Evolutionary conservation across 371 early-diverging fungal genomes (phyloP), one percentile per base, ranked within the genome.

Genomic region (Mucor saturninus): DNA sequence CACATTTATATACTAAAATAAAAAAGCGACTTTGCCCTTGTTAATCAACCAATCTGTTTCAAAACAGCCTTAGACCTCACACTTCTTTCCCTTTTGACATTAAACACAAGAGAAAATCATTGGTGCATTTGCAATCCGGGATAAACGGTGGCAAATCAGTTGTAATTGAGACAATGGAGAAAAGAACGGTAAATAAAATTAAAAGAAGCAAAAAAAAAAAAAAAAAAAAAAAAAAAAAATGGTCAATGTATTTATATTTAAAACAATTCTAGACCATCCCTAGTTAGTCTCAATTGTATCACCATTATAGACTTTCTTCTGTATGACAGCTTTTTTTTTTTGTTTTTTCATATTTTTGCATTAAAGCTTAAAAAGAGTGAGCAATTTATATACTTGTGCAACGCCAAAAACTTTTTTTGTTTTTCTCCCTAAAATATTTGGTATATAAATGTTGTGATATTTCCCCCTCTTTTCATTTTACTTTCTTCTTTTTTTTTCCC

Each of bases 151-250:
- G 53, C 37, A 9, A 53, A 53, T 35, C 15, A 14, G 53, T 14
- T 37, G 53, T 35, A 9, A 53, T 53, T 53, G 53, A 37, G 2
- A 53, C 35, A 46, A 46, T 46, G 46, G 46, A 46, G 8, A 46
- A 26, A 46, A 9, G 5, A 46, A 2, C 46, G 46, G 46, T 21
- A 21, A 21, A 21, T 21, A 21, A 21, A 21, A 21, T 21, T 21
- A 21, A 21, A 21, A 21, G 21, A 21, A 21, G 21, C 21, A 21
- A 21, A 21, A 21, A 21, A 21, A 21, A 21, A 21, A 21, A 21
- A 21, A 21, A 21, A 21, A 21, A 21, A 21, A 21, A 21, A 21
- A 43, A 40, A 40, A 40, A 40, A 40, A 40, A 40, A 3, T 8
- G 40, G 2, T 40, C 8, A 21, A 21, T 43, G 10, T 21, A 46